Evolutionary conservation across 371 early-diverging fungal species (phyloP).

Genomic region (Rhizopus delemar): DNA sequence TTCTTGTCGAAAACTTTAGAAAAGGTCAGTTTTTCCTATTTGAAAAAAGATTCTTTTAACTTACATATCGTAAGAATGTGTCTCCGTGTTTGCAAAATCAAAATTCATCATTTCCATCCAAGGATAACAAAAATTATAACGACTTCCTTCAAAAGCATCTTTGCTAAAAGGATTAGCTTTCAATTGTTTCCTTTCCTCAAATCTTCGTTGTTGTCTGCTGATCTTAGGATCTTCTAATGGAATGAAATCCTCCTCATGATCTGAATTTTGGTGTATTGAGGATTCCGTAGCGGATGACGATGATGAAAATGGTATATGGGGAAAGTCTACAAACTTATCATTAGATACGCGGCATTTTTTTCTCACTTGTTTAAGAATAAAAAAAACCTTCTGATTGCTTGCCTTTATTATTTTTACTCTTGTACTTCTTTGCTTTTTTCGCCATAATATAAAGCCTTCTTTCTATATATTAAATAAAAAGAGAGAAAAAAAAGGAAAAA

Average conservation of each 20-base stretch:
- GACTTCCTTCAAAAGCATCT: neutral
- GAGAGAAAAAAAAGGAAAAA: too few species aligned
- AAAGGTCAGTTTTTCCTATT: neutral
- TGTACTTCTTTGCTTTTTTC: too few species aligned
- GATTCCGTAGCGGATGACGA: too few species aligned
- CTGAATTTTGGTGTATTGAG: neutral
- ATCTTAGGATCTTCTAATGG: constrained; percentile 19
- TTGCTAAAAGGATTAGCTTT: neutral
- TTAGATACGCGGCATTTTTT: too few species aligned
- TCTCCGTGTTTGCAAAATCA: neutral
- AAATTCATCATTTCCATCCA: constrained; percentile 24
- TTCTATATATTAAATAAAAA: too few species aligned
- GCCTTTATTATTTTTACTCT: too few species aligned
- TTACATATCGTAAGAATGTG: constrained; percentile 19
- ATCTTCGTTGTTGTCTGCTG: constrained; percentile 25
- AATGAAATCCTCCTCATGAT: constrained; percentile 31
- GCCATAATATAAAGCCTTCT: too few species aligned
- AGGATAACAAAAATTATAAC: constrained; percentile 17
- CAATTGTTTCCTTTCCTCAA: constrained; percentile 11
- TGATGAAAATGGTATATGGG: too few species aligned
- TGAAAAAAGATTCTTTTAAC: neutral
- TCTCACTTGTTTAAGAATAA: too few species aligned
- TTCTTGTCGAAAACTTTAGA: constrained; percentile 30
- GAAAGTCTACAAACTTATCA: too few species aligned
- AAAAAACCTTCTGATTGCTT: too few species aligned